Evolutionary conservation across 2,329 filamentous ascomycete genomes (phyloP).

Genomic region (Orbilia brochopaga): DNA sequence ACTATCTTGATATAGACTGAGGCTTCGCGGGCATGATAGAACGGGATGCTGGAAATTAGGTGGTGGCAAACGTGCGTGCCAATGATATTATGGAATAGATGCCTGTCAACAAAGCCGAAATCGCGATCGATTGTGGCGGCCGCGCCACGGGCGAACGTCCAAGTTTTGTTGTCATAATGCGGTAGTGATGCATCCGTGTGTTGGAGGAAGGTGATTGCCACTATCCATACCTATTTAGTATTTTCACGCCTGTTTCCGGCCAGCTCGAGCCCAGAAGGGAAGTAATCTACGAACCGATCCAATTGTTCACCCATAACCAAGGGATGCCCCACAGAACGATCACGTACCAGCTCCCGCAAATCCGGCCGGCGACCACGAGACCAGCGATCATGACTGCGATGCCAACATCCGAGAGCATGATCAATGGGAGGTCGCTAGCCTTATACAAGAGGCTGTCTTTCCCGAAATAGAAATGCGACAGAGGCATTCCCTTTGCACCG

Average conservation of each 20-base stretch:
- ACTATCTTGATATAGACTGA: constrained; percentile 65
- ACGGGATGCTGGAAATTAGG: constrained; percentile 67
- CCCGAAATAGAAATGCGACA: constrained; percentile 66
- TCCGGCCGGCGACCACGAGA: constrained; percentile 64
- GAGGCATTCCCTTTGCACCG: constrained; percentile 55
- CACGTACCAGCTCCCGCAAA: constrained; percentile 66
- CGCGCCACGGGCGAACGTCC: constrained; percentile 69
- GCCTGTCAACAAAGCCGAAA: constrained; percentile 69
- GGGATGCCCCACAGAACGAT: constrained; percentile 68
- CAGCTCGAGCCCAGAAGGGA: background rate
- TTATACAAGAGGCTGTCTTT: constrained; percentile 69
- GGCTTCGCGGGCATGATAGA: constrained; percentile 68
- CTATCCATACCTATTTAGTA: constrained; percentile 58
- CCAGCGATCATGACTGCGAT: constrained; percentile 63
- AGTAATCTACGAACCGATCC: constrained; percentile 64
- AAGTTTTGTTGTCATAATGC: constrained; percentile 66
- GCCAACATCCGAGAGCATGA: constrained; percentile 68
- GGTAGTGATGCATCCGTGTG: constrained; percentile 68
- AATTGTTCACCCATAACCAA: constrained; percentile 74
- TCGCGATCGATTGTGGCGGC: constrained; percentile 70
- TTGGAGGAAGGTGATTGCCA: constrained; percentile 77
- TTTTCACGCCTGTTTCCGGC: constrained; percentile 19
- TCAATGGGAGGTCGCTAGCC: constrained; percentile 64
- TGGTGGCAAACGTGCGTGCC: constrained; percentile 71
- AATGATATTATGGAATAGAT: constrained; percentile 71